Evolutionary conservation across 805 yeast genomes (phyloP).

Genomic region (Ogataea neopini): DNA sequence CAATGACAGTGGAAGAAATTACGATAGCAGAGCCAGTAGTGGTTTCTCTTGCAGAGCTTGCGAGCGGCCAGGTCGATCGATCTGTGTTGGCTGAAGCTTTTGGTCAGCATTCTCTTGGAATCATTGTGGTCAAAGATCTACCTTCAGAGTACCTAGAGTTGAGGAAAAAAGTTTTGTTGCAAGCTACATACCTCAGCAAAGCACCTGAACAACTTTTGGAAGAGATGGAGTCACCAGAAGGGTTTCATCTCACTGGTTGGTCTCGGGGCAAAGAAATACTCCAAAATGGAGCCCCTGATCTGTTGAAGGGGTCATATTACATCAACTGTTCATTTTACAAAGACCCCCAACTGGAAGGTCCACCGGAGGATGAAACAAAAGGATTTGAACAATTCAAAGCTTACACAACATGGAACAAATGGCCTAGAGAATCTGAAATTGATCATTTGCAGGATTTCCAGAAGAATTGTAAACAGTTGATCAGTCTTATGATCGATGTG

Average conservation of each 20-base stretch:
- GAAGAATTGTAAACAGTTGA: constrained; percentile 38
- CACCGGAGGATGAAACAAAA: constrained; percentile 36
- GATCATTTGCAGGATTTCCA: constrained; percentile 39
- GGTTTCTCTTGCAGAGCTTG: constrained; percentile 16
- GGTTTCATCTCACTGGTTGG: constrained; percentile 61
- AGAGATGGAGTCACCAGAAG: constrained; percentile 47
- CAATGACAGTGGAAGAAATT: background rate
- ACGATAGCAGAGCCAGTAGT: constrained; percentile 9
- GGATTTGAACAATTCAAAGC: constrained; percentile 39
- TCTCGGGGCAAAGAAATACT: constrained; percentile 57
- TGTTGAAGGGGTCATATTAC: constrained; percentile 57
- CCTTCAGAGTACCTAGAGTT: constrained; percentile 41
- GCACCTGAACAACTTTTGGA: constrained; percentile 38
- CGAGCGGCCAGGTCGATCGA: background rate
- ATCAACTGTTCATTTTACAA: constrained; percentile 57
- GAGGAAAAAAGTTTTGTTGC: constrained; percentile 43
- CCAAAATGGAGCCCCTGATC: constrained; percentile 46
- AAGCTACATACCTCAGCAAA: constrained; percentile 44
- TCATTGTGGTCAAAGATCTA: constrained; percentile 47
- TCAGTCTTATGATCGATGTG: constrained; percentile 48
- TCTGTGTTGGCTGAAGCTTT: constrained; percentile 44
- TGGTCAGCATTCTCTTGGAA: constrained; percentile 57
- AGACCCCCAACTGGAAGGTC: constrained; percentile 47
- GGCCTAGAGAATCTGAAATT: constrained; percentile 44
- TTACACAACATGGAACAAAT: constrained; percentile 51